phyloP scores from a whole-genome alignment of 2,329 filamentous ascomycete species.

The Colletotrichum magnum region DNA sequence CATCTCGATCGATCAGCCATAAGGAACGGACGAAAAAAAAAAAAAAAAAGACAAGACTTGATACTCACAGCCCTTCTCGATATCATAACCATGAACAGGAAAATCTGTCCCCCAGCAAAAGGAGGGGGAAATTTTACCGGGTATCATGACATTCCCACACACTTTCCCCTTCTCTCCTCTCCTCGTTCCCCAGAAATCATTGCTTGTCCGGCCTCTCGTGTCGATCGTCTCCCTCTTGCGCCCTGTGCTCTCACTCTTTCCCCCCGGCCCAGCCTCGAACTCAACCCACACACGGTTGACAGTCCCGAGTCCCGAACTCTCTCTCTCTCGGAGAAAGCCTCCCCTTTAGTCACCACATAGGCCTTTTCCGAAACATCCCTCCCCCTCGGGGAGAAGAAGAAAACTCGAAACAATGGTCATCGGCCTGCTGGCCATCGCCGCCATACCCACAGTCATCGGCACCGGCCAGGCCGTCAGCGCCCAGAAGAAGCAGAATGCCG shows the following conservation, averaged over 20 bases:
- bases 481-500: conserved; percentile 67
- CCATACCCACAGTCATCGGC: conserved; percentile 70
- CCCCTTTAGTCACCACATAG: background rate
- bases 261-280: too few species aligned
- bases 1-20: conserved; percentile 30
- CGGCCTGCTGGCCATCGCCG: conserved; percentile 64
- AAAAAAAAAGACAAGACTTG: too few species aligned
- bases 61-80: background rate
- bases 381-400: background rate
- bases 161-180: too few species aligned
- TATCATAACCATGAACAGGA: background rate
- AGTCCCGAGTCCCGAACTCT: conserved; percentile 25
- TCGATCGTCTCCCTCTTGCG: background rate
- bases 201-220: background rate
- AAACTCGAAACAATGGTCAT: conserved; percentile 58
- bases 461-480: conserved; percentile 69
- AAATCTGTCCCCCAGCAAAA: background rate
- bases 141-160: too few species aligned
- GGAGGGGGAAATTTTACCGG: too few species aligned
- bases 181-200: too few species aligned
- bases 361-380: background rate
- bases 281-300: conserved; percentile 11
- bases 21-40: background rate
- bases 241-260: background rate
- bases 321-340: background rate